Percentiles rank a stretch among this genome's conserved stretches.
Conservation (phyloP, 106 monocot species). For the Dendrobium nobile region DNA sequence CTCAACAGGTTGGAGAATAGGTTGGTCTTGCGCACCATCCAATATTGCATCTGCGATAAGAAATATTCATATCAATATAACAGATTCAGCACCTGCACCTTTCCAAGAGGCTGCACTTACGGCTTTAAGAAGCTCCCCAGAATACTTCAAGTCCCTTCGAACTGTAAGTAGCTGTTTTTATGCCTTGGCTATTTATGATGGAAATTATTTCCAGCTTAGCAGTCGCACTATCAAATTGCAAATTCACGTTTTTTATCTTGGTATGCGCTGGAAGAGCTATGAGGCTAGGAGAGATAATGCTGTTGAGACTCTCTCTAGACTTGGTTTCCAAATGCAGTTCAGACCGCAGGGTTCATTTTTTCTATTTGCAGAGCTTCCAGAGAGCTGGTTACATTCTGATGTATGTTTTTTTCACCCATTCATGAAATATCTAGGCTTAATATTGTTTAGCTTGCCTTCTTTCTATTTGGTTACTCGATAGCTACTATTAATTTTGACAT, state of each 20-base stretch:
- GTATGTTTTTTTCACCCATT: constrained; percentile 26
- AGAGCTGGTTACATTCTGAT: constrained; percentile 53
- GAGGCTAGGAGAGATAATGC: constrained; percentile 64
- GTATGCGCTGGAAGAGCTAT: constrained; percentile 45
- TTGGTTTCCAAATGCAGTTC: constrained; percentile 58
- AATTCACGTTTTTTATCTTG: neutral
- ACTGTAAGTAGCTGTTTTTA: constrained; percentile 25
- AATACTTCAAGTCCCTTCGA: constrained; percentile 51
- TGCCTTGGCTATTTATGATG: too few species aligned
- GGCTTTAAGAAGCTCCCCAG: constrained; percentile 46
- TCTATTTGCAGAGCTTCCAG: constrained; percentile 69
- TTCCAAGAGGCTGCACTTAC: constrained; percentile 91
- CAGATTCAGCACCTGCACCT: constrained; percentile 92
- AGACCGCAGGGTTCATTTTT: constrained; percentile 82
- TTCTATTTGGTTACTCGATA: neutral
- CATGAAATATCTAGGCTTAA: neutral
- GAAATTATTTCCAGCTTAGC: neutral
- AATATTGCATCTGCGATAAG: constrained; percentile 75
- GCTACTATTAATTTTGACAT: too few species aligned
- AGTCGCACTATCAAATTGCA: neutral
- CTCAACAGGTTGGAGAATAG: constrained; percentile 80
- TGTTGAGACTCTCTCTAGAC: constrained; percentile 26
- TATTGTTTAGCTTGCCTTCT: neutral
- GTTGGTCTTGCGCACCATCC: constrained; percentile 76
- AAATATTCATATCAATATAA: constrained; percentile 72